Base-by-base conservation (phyloP, 805 yeast species). In the Vanderwaltozyma verrucispora region DNA sequence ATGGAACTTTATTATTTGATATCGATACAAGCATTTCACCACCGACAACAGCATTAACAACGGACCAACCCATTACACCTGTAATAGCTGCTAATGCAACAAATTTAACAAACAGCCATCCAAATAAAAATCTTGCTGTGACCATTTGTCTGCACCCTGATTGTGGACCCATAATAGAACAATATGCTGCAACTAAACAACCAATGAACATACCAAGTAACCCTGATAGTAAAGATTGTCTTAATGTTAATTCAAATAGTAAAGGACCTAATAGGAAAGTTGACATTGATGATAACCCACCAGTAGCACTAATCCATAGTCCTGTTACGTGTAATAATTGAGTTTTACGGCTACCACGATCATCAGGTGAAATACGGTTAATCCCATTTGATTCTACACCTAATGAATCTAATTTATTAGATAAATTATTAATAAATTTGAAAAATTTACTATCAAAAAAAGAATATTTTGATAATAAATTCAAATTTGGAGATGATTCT, bases 121-220 rank as follows among this genome's bases (percentile, higher is more conserved):
- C 96, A 55, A 85, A 86, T 33, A 84, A 63, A 48, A 70, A 84
- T 44, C 94, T 67, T 1, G 87, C 80, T 17, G 83, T 71, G 9
- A 85, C 88, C 87, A 86, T 81, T 53, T 86, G 94, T 50, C 96
- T 68, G 44, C 92, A 74, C 0, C 96, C 96, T 0, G 94, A 82
- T 40, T 86, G 68, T 1, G 96, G 94, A 3, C 96, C 96, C 86
- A 86, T 77, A 4, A 77, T 70, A 5, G 94, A 71, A 54, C 92
- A 83, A 53, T 83, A 84, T 0, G 85, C 92, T 2, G 94, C 94
- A 20, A 84, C 64, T 6, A 71, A 55, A 51, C 92, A 78, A 0
- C 96, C 96, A 2, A 81, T 48, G 23, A 74, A 56, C 41, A 74
- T 72, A 1, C 85, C 85, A 5, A 76, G 46, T 15, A 80, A 44